Evolutionary conservation across 208 protist genomes (phyloP).

Genomic region (Leishmania martiniquensis): DNA sequence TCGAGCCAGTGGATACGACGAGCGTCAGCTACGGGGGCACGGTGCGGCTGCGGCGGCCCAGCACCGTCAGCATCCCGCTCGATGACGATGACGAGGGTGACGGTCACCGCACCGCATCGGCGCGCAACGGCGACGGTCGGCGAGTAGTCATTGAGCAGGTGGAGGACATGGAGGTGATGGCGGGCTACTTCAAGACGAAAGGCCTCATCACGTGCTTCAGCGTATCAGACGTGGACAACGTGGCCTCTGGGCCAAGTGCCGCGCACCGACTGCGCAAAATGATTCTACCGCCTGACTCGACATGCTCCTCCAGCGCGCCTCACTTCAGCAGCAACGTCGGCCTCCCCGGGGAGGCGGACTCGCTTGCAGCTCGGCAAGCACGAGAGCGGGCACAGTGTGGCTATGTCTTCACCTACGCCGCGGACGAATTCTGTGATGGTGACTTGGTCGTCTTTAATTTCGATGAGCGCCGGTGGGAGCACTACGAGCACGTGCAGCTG

Average conservation of each 20-base stretch:
- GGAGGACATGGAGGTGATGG: slow-evolving; percentile 29
- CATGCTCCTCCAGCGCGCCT: not conserved
- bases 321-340: not conserved
- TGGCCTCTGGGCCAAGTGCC: slow-evolving; percentile 36
- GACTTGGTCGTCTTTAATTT: slow-evolving; percentile 62
- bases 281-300: slow-evolving; percentile 7
- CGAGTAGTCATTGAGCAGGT: slow-evolving; percentile 25
- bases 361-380: slow-evolving; percentile 28
- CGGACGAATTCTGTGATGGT: slow-evolving; percentile 55
- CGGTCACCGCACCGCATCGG: not conserved
- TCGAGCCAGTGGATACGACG: slow-evolving; percentile 50
- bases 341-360: not conserved
- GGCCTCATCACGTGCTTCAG: slow-evolving; percentile 47
- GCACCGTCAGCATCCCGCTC: slow-evolving; percentile 5
- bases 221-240: slow-evolving; percentile 31
- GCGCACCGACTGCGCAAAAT: slow-evolving; percentile 42
- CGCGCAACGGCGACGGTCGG: not conserved
- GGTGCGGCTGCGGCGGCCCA: slow-evolving; percentile 36
- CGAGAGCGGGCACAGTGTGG: slow-evolving; percentile 24
- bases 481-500: slow-evolving; percentile 55
- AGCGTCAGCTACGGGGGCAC: slow-evolving; percentile 48
- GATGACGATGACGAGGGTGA: not conserved
- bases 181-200: slow-evolving; percentile 39
- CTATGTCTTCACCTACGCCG: slow-evolving; percentile 48
- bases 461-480: slow-evolving; percentile 38